Evolutionary conservation across 2,329 filamentous ascomycete genomes (phyloP).

Genomic region (Aspergillus transmontanensis): DNA sequence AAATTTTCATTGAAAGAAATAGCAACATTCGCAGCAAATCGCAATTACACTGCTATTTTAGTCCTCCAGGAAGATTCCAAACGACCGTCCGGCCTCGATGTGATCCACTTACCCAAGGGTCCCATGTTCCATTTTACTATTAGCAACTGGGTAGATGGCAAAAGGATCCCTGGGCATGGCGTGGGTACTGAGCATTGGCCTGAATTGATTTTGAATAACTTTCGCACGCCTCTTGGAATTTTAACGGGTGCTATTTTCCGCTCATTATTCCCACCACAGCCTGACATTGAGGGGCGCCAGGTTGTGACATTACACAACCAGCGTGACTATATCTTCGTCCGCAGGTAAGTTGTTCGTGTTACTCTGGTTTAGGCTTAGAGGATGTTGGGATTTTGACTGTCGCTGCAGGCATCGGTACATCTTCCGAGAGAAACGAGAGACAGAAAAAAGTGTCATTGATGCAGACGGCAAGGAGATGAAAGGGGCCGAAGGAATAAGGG

Average conservation of each 20-base stretch:
- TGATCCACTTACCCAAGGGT: conserved; percentile 80
- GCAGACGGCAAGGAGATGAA: conserved; percentile 80
- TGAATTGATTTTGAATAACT: conserved; percentile 89
- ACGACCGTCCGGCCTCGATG: conserved; percentile 75
- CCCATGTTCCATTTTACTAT: conserved; percentile 93
- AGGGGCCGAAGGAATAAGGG: conserved; percentile 81
- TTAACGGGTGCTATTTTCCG: conserved; percentile 85
- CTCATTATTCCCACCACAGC: conserved; percentile 74
- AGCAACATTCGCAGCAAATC: conserved; percentile 76
- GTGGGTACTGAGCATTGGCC: conserved; percentile 89
- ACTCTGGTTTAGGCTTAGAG: neutral
- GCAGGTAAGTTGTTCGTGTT: conserved; percentile 41
- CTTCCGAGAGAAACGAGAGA: conserved; percentile 83
- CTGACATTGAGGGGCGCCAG: conserved; percentile 82
- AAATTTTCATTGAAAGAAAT: conserved; percentile 95
- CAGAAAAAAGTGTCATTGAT: conserved; percentile 82
- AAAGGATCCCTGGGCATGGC: conserved; percentile 84
- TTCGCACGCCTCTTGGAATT: conserved; percentile 87
- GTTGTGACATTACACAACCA: conserved; percentile 94
- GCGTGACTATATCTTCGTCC: conserved; percentile 92
- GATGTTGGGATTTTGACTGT: neutral
- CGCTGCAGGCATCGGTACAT: conserved; percentile 77
- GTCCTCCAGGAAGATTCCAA: conserved; percentile 90
- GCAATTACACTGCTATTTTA: conserved; percentile 80
- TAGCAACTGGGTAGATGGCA: conserved; percentile 86